Conservation (phyloP, 108 stramenopile genomes). For the Schizochytrium sp. region DNA sequence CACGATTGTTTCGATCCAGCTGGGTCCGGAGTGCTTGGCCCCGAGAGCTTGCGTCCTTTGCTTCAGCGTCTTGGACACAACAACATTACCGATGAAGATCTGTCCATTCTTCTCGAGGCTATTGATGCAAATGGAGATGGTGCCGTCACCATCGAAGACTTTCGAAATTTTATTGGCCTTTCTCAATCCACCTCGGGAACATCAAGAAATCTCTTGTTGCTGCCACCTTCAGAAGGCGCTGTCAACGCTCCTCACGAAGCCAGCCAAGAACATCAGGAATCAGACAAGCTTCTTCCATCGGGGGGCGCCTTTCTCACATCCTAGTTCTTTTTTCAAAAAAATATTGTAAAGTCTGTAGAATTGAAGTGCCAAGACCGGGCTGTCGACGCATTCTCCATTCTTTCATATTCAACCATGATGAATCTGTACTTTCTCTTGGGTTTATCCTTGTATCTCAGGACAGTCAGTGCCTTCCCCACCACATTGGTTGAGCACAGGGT, state of each 20-base stretch:
- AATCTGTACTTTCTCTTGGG: no score
- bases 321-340: not conserved
- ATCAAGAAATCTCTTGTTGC: no score
- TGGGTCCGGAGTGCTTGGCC: slow-evolving; percentile 37
- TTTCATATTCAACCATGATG: no score
- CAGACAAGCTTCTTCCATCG: no score
- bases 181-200: not conserved
- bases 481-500: no score
- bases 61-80: slow-evolving; percentile 50
- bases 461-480: no score
- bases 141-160: slow-evolving; percentile 34
- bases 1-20: slow-evolving; percentile 41
- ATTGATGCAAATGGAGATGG: slow-evolving; percentile 52
- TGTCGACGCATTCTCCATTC: not conserved
- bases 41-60: slow-evolving; percentile 26
- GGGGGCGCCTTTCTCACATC: not conserved
- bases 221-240: not conserved
- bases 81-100: slow-evolving; percentile 44
- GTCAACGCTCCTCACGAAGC: not conserved
- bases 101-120: slow-evolving; percentile 42
- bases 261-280: no score
- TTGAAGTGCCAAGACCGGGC: not conserved
- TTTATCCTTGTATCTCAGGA: no score
- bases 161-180: slow-evolving; percentile 23
- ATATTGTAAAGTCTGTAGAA: not conserved